phyloP scores from a whole-genome alignment of 805 yeast species.

The Sugiyamaella mastotermitis region DNA sequence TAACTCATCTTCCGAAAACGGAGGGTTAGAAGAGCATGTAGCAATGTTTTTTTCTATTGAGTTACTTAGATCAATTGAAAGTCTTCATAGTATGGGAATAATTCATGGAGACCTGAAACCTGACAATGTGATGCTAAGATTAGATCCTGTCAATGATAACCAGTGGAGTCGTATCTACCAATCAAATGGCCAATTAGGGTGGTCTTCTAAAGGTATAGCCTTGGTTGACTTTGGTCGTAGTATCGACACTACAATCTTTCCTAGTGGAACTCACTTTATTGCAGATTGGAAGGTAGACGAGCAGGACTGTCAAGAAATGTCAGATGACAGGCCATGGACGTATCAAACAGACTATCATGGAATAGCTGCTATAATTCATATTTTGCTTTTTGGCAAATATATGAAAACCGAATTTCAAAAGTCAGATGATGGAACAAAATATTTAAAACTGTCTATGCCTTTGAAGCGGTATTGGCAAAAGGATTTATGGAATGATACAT shows the following conservation, averaged over 20 bases:
- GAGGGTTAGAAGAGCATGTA: slow-evolving; percentile 50
- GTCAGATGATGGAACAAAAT: slow-evolving; percentile 16
- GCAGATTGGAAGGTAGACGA: slow-evolving; percentile 57
- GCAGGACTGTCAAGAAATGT: slow-evolving; percentile 71
- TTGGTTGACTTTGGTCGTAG: slow-evolving; percentile 81
- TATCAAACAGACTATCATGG: slow-evolving; percentile 83
- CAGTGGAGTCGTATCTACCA: slow-evolving; percentile 24
- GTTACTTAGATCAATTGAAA: slow-evolving; percentile 50
- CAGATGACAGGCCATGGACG: slow-evolving; percentile 56
- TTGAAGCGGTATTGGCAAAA: slow-evolving; percentile 73
- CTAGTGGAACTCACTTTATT: slow-evolving; percentile 45
- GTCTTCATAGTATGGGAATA: slow-evolving; percentile 58
- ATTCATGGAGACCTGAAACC: slow-evolving; percentile 84
- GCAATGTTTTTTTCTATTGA: slow-evolving; percentile 61
- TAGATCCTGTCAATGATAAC: slow-evolving; percentile 29
- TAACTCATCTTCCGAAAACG: slow-evolving; percentile 18
- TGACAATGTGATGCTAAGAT: slow-evolving; percentile 75
- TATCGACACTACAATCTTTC: slow-evolving; percentile 59
- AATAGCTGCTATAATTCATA: slow-evolving; percentile 66
- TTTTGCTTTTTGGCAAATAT: slow-evolving; percentile 62
- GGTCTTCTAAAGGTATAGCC: slow-evolving; percentile 50
- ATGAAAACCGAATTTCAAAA: slow-evolving; percentile 39
- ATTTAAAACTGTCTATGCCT: slow-evolving; percentile 36
- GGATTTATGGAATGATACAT: slow-evolving; percentile 63
- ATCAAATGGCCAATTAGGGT: slow-evolving; percentile 36